Conservation (phyloP, 2,329 filamentous ascomycete species). For the Thielaviopsis cerberus region DNA sequence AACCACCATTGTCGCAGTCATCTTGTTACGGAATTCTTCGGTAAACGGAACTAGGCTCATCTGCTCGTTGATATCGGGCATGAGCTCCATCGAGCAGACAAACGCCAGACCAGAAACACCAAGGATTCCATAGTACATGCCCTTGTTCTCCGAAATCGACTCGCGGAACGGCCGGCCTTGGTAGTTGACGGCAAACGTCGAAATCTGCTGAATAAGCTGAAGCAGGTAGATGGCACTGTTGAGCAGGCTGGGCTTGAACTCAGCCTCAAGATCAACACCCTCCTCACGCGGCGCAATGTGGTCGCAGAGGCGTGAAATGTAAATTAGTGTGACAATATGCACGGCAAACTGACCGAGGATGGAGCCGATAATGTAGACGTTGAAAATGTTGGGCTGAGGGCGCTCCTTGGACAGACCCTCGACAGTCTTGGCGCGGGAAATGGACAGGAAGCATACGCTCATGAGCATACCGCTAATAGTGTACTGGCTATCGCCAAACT, state of each 20-base stretch:
- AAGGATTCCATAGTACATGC: constrained; percentile 95
- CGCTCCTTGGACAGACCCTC: constrained; percentile 92
- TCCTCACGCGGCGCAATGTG: constrained; percentile 52
- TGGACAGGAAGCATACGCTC: constrained; percentile 97
- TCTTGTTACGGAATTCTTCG: constrained; percentile 69
- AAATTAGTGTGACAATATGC: constrained; percentile 85
- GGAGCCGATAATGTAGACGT: constrained; percentile 94
- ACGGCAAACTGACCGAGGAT: constrained; percentile 94
- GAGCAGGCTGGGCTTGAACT: constrained; percentile 81
- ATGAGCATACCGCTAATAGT: constrained; percentile 99
- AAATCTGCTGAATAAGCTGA: constrained; percentile 96
- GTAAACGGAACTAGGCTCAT: constrained; percentile 84
- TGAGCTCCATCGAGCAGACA: constrained; percentile 81
- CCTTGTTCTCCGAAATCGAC: constrained; percentile 81
- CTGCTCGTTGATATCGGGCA: constrained; percentile 86
- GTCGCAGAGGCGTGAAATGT: constrained; percentile 79
- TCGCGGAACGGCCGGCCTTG: constrained; percentile 96
- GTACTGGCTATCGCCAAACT: constrained; percentile 95
- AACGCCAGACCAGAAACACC: constrained; percentile 82
- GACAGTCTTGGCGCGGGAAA: constrained; percentile 91
- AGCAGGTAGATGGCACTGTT: constrained; percentile 95
- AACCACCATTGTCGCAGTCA: constrained; percentile 68
- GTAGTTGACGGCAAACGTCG: constrained; percentile 98
- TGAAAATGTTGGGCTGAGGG: constrained; percentile 97
- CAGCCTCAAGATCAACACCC: constrained; percentile 75